Conservation (phyloP, 129 eudicot species). For the Flaveria linearis region DNA sequence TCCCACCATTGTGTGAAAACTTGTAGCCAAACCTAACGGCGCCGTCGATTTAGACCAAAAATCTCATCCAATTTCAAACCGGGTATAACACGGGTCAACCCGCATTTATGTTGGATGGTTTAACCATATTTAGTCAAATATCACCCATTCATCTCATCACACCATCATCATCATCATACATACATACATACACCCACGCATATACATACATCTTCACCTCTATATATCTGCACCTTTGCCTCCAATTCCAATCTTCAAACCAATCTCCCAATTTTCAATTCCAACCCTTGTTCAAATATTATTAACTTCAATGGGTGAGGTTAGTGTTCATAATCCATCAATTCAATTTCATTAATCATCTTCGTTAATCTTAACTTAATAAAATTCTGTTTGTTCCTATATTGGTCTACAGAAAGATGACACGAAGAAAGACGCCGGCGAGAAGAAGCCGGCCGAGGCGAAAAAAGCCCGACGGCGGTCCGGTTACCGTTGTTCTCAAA, state of each 20-base stretch:
- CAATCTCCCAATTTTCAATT: constrained; percentile 17
- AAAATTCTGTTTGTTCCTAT: background rate
- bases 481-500: constrained; percentile 55
- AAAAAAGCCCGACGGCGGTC: constrained; percentile 43
- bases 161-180: background rate
- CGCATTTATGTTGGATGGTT: too few relatives aligned
- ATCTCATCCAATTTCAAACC: too few relatives aligned
- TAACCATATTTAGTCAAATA: too few relatives aligned
- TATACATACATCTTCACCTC: background rate
- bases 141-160: background rate
- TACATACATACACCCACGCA: constrained; percentile 13
- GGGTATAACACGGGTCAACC: too few relatives aligned
- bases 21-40: background rate
- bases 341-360: background rate
- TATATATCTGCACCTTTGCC: constrained; percentile 49
- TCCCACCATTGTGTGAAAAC: too few relatives aligned
- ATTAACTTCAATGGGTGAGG: constrained; percentile 49
- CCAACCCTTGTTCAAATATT: background rate
- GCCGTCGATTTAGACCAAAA: background rate
- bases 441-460: constrained; percentile 32
- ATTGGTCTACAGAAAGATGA: constrained; percentile 46
- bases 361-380: background rate
- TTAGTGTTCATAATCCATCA: constrained; percentile 17
- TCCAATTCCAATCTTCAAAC: constrained; percentile 46
- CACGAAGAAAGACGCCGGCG: constrained; percentile 45